A percentile compares a stretch with the other conserved stretches of the same genome.
Conservation (phyloP, 164 flowering plant species). For the Houttuynia cordata region DNA sequence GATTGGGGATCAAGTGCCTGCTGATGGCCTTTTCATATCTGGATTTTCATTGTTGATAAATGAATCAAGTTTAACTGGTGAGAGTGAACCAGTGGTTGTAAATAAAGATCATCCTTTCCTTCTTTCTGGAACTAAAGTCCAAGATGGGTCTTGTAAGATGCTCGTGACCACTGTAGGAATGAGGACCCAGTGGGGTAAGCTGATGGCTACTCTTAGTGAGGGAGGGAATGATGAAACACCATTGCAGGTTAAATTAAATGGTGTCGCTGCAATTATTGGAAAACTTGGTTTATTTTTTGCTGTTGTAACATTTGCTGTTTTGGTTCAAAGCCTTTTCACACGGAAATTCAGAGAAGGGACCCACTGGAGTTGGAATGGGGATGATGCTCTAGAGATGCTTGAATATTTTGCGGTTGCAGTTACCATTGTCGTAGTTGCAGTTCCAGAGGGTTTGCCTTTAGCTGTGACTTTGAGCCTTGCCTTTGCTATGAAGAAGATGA, state of each 20-base stretch:
- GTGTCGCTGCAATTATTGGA: slow-evolving; percentile 88
- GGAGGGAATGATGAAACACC: slow-evolving; percentile 99
- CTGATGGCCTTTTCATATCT: slow-evolving; percentile 83
- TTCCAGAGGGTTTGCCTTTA: slow-evolving; percentile 91
- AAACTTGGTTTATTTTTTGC: slow-evolving; percentile 91
- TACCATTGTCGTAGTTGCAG: slow-evolving; percentile 96
- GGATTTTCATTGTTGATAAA: slow-evolving; percentile 77
- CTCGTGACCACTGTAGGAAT: slow-evolving; percentile 92
- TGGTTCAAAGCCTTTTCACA: slow-evolving; percentile 58
- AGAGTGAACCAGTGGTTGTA: slow-evolving; percentile 72
- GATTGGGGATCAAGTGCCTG: slow-evolving; percentile 93
- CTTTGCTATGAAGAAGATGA: slow-evolving; percentile 99
- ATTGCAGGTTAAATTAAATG: slow-evolving; percentile 90
- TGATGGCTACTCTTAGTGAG: slow-evolving; percentile 94
- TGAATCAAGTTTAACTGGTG: slow-evolving; percentile 95
- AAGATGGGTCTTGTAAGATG: slow-evolving; percentile 95
- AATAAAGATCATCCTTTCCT: slow-evolving; percentile 59
- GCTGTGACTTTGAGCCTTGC: slow-evolving; percentile 97
- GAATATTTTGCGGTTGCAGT: slow-evolving; percentile 93
- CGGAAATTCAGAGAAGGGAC: slow-evolving; percentile 57
- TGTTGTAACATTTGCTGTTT: slow-evolving; percentile 79
- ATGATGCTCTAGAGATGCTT: slow-evolving; percentile 64
- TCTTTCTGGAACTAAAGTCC: slow-evolving; percentile 93
- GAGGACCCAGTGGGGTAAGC: slow-evolving; percentile 99
- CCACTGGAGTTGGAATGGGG: slow-evolving; percentile 70